Conservation (phyloP, 208 protist genomes). For the Trypanosoma scelopori region DNA sequence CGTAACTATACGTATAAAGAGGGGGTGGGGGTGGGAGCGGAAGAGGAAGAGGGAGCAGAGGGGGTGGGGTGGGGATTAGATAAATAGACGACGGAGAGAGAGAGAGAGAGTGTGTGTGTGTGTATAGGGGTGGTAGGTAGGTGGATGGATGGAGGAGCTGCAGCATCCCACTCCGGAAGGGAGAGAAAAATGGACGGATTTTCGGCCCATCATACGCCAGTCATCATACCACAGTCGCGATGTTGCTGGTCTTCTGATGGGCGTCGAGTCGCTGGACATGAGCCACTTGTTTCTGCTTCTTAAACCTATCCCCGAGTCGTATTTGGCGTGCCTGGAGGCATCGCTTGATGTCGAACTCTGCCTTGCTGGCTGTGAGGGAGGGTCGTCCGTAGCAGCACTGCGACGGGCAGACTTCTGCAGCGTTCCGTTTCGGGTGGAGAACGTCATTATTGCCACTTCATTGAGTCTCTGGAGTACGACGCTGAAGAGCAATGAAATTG, state of each 20-base stretch:
- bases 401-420: conserved; percentile 43
- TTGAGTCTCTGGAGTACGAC: conserved; percentile 58
- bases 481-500: conserved; percentile 54
- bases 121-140: too few species aligned
- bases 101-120: too few species aligned
- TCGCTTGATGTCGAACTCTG: not conserved
- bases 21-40: too few species aligned
- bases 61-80: too few species aligned
- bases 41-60: too few species aligned
- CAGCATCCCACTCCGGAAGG: not conserved
- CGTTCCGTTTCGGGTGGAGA: conserved; percentile 44
- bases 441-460: conserved; percentile 51
- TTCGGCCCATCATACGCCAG: conserved; percentile 49
- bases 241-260: conserved; percentile 44
- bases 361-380: not conserved
- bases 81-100: too few species aligned
- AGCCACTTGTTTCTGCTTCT: conserved; percentile 25
- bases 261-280: conserved; percentile 31
- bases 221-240: conserved; percentile 49
- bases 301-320: conserved; percentile 25
- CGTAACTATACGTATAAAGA: too few species aligned
- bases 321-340: conserved; percentile 20
- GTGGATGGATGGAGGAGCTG: conserved; percentile 10
- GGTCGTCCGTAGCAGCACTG: not conserved
- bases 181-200: not conserved